Evolutionary conservation across 495 filamentous ascomycete genomes (phyloP), one percentile per base, ranked within the genome.

Genomic region (Viridothelium virens): DNA sequence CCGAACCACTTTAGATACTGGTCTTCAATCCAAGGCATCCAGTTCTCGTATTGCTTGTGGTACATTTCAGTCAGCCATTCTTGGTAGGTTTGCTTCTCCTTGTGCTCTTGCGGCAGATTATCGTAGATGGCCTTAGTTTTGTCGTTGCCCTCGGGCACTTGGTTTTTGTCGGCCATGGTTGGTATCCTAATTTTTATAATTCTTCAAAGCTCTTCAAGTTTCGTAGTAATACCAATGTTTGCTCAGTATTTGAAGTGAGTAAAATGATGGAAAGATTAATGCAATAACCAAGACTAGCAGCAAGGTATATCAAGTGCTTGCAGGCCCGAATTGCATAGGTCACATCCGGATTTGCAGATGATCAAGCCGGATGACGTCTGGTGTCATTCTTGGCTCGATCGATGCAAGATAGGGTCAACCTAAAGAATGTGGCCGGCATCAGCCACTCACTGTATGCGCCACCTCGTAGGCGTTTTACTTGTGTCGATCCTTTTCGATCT

Each of bases 11-110:
- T 79, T 18, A 91, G 80, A 71, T 88, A 89, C 64, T 82, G 74
- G 74, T 90, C 88, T 70, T 91, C 88, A 44, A 89, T 79, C 86
- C 87, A 91, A 4, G 88, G 87, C 75, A 89, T 83, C 88, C 87
- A 90, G 63, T 78, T 80, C 69, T 89, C 85, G 72, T 90, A 89
- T 70, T 88, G 83, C 11, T 82, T 74, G 73, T 86, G 83, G 78
- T 87, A 88, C 12, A 76, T 79, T 59, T 84, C 73, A 67, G 80
- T 82, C 18, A 78, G 77, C 83, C 83, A 85, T 70, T 87, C 82
- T 31, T 61, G 39, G 66, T 72, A 72, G 10, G n/a, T 50, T 59
- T 66, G 64, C 56, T 66, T 65, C 37, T 72, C 31, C 66, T 72
- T 72, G 66, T 72, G 50, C 7, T 70, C 66, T 25, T 48, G 63